phyloP scores from a whole-genome alignment of 2,329 filamentous ascomycete genomes.

The Neofusicoccum laricinum region DNA sequence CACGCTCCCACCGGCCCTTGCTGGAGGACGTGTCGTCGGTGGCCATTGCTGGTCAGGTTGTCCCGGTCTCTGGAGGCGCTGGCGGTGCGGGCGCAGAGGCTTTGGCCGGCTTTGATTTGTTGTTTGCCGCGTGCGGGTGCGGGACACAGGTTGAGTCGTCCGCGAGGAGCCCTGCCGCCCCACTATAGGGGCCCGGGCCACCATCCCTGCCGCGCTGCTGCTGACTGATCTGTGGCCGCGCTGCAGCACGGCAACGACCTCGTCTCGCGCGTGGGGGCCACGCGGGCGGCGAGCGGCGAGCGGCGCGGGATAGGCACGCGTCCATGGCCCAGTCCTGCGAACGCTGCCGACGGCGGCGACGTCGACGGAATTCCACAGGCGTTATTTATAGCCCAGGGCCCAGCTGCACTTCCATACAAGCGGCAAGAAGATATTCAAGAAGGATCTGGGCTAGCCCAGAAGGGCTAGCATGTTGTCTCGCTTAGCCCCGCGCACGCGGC shows the following conservation, averaged over 20 bases:
- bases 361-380: background rate
- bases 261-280: too few relatives aligned
- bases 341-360: too few relatives aligned
- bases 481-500: background rate
- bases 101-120: background rate
- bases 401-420: background rate
- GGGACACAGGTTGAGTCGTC: background rate
- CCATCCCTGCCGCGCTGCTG: background rate
- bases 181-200: background rate
- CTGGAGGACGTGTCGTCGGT: background rate
- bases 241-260: background rate
- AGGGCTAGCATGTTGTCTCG: background rate
- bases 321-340: too few relatives aligned
- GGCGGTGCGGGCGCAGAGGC: constrained; percentile 2
- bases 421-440: background rate
- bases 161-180: background rate
- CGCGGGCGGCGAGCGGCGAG: too few relatives aligned
- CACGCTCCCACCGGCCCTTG: constrained; percentile 11
- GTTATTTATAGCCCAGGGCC: background rate
- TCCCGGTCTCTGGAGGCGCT: background rate
- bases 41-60: background rate
- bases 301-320: too few relatives aligned
- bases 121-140: background rate
- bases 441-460: background rate
- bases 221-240: background rate